A percentile compares a stretch with the other conserved stretches of the same genome.
phyloP scores from a whole-genome alignment of 495 filamentous ascomycete genomes.

The Talaromyces liani region DNA sequence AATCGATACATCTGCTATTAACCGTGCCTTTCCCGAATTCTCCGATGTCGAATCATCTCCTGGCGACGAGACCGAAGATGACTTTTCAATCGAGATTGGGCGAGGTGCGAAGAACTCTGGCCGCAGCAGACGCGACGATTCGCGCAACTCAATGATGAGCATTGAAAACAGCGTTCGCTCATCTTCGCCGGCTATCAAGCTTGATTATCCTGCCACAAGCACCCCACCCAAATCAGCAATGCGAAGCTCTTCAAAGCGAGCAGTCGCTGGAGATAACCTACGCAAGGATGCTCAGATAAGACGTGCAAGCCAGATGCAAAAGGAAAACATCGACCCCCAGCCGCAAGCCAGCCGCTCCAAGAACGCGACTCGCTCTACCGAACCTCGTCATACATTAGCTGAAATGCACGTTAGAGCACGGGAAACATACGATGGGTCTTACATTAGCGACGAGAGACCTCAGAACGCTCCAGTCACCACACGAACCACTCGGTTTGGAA shows the following conservation, averaged over 20 bases:
- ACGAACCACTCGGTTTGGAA: slow-evolving; percentile 49
- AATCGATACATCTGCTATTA: slow-evolving; percentile 57
- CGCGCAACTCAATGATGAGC: slow-evolving; percentile 38
- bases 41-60: slow-evolving; percentile 36
- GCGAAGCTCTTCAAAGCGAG: slow-evolving; percentile 19
- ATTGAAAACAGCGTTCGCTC: slow-evolving; percentile 41
- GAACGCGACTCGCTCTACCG: slow-evolving; percentile 3
- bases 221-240: slow-evolving; percentile 34
- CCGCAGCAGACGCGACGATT: slow-evolving; percentile 30
- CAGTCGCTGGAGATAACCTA: slow-evolving; percentile 32
- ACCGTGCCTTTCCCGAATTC: slow-evolving; percentile 57
- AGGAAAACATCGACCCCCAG: slow-evolving; percentile 37
- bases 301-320: slow-evolving; percentile 37
- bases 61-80: slow-evolving; percentile 26
- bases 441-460: slow-evolving; percentile 44
- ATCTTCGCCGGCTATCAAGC: slow-evolving; percentile 38
- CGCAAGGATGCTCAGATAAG: slow-evolving; percentile 39
- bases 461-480: slow-evolving; percentile 36
- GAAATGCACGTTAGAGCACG: slow-evolving; percentile 49
- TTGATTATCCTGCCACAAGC: slow-evolving; percentile 33
- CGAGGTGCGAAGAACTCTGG: slow-evolving; percentile 29
- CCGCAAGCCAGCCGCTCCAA: slow-evolving; percentile 23
- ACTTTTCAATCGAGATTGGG: slow-evolving; percentile 39
- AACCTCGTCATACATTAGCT: slow-evolving; percentile 37
- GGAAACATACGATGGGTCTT: slow-evolving; percentile 48